phyloP scores from a whole-genome alignment of 495 filamentous ascomycete genomes.

The Coniosporium apollinis region DNA sequence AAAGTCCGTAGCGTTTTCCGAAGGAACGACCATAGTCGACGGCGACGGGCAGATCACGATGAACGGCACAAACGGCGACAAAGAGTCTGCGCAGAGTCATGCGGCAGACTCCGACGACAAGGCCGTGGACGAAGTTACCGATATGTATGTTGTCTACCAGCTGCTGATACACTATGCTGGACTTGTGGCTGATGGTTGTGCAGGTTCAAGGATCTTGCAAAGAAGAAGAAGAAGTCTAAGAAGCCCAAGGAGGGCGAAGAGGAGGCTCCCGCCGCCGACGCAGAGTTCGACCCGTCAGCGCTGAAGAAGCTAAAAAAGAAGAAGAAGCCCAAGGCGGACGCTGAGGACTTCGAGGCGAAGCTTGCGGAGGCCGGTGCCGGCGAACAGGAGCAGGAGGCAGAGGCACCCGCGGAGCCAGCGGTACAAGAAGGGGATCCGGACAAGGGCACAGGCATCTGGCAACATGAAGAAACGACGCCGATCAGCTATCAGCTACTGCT shows the following conservation, averaged over 20 bases:
- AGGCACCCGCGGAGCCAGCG: slow-evolving; percentile 33
- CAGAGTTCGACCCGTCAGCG: slow-evolving; percentile 53
- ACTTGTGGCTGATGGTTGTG: no score
- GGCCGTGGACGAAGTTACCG: slow-evolving; percentile 52
- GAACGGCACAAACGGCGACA: slow-evolving; percentile 39
- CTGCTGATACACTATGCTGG: no score
- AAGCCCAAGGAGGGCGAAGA: slow-evolving; percentile 50
- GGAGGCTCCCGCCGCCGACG: slow-evolving; percentile 42
- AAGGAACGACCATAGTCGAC: slow-evolving; percentile 68
- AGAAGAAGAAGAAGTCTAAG: slow-evolving; percentile 81
- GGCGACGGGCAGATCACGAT: slow-evolving; percentile 69
- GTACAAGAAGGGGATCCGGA: slow-evolving; percentile 57
- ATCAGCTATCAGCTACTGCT: slow-evolving; percentile 77
- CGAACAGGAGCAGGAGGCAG: slow-evolving; percentile 30
- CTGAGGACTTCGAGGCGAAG: slow-evolving; percentile 62
- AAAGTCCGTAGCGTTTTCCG: slow-evolving; percentile 83
- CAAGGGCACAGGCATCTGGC: slow-evolving; percentile 87
- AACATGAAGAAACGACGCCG: slow-evolving; percentile 53
- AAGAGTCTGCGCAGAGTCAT: slow-evolving; percentile 52
- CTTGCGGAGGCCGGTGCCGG: slow-evolving; percentile 57
- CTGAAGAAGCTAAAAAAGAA: slow-evolving; percentile 97
- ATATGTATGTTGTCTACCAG: no score
- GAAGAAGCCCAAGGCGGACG: slow-evolving; percentile 52
- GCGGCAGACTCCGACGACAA: slow-evolving; percentile 37
- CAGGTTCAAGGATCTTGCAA: slow-evolving; percentile 76